Base-by-base conservation (phyloP, 176 grass and related monocot species). In the Olyra latifolia region DNA sequence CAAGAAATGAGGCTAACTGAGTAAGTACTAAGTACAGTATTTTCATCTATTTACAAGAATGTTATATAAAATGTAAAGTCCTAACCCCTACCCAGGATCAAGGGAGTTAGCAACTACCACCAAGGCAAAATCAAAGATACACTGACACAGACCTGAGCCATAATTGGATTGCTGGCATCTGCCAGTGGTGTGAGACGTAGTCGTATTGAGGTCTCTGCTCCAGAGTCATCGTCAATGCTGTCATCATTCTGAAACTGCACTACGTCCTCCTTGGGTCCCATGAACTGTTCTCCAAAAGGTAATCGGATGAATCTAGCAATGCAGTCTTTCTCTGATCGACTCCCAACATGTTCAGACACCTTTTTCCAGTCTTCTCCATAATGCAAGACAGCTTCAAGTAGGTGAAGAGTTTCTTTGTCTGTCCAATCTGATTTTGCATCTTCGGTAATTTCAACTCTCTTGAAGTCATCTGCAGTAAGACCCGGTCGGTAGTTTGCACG, bases 331-430 rank as follows among this genome's bases (percentile, higher is more conserved):
- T 90, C 96, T 50, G 83, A 90, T 69, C 88, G 90, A 64, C 90
- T 95, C 67, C 92, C 90, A 68, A 95, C 96, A 83, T 95, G 89
- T 66, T 95, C 92, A 67, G 96, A 87, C 40, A 95, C 86, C 69
- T 93, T 99, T 82, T 93, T 99, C 92, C 96, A 99, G 60, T 99
- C 86, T 78, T 95, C 92, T 9, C 90, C 92, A 79, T 93, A 93
- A 19, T 99, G 96, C 62, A 91, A 85, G 72, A 99, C 72, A 81
- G 92, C 96, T 72, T 99, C 92, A 85, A 99, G 96, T 54, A 99
- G 86, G 75, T 99, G 96, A 82, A 99, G 92, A 29, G 90, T 95
- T 88, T 99, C 96, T 83, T 99, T 95, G 82, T 99, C 96, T 45
- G 90, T 99, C 96, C 96, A 99, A 40, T 98, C 96, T 80, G 92